Base-by-base conservation (phyloP, 768 basidiomycete genomes). In the Suillus weaverae region DNA sequence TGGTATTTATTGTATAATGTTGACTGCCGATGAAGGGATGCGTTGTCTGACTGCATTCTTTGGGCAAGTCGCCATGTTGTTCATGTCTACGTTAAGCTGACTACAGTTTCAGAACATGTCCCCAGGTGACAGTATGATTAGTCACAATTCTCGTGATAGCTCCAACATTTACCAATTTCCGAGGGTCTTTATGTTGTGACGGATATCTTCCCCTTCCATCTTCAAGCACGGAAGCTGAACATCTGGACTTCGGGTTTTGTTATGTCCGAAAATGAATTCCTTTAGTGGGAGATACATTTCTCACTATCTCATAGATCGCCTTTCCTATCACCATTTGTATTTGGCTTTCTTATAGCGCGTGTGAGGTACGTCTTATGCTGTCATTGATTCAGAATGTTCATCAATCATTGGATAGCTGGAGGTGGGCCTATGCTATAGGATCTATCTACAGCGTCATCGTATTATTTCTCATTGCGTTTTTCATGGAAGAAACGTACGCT, bases 201-300 rank as follows among this genome's bases (percentile, higher is more conserved):
- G 32, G 84, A 85, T 64, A 76, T 86, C 48, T 85, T 77, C 68
- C 84, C 84, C 6, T 86, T 85, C 73, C 84, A 85, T 62, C 76
- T 83, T 11, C 84, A 85, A 65, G 83, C 83, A 4, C 76, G 81
- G 32, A 84, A 83, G 74, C 73, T 85, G 35, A 84, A 83, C 60
- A 62, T 84, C 30, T 85, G 85, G 85, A 84, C 85, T 1, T 76
- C 82, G 62, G 85, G 84, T 0, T 84, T 85, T 71, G 74, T 86
- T 55, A 68, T 75, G 75, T 26, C 86, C 85, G 11, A 86, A 86
- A 78, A 69, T 85, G 14, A 2, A 14, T n/a, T 4, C 14, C 76
- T 36, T 78, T 77, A 2, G 74, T 73, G 5, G 73, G 68, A 69
- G 62, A 72, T 1, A 72, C 67, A 1, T 73, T 76, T 0, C 76